These are phyloP conservation scores for Sporothrix variecibatus DNA, from an alignment of 2,329 filamentous ascomycete genomes.

Conservation along the genomic window DNA sequence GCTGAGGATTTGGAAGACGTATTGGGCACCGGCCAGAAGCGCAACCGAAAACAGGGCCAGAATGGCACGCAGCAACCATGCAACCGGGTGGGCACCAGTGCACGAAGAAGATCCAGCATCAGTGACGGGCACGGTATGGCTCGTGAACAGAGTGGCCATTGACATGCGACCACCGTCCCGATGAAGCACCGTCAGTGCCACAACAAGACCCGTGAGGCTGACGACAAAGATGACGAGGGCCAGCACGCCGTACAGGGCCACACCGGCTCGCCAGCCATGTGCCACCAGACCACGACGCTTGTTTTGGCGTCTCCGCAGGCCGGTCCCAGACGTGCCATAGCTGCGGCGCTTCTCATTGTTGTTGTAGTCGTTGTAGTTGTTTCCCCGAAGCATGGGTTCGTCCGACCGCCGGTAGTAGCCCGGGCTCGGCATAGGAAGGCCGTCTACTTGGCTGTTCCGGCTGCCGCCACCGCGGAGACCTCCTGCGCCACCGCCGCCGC, in stretches of 20 bases:
- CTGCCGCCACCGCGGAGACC: background rate
- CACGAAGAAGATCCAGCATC: conserved; percentile 43
- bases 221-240: conserved; percentile 43
- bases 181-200: conserved; percentile 35
- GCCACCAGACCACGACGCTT: conserved; percentile 30
- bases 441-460: background rate
- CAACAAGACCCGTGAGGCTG: conserved; percentile 42
- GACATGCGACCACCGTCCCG: conserved; percentile 31
- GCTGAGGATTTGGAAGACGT: conserved; percentile 55
- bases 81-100: conserved; percentile 36
- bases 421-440: background rate
- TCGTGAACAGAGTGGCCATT: conserved; percentile 31
- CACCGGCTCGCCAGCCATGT: conserved; percentile 52
- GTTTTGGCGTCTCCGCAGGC: background rate
- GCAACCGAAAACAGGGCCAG: conserved; percentile 48
- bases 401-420: conserved; percentile 9
- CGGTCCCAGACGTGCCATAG: background rate
- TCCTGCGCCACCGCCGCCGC: background rate
- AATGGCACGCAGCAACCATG: conserved; percentile 47
- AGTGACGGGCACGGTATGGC: conserved; percentile 37
- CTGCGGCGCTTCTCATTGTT: background rate
- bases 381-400: conserved; percentile 4
- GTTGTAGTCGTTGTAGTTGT: background rate
- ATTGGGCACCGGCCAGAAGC: conserved; percentile 53
- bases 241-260: conserved; percentile 47